A percentile compares a stretch with the other conserved stretches of the same genome.
Evolutionary conservation across 2,329 filamentous ascomycete species (phyloP).

Genomic region (Scedosporium minutisporum): DNA sequence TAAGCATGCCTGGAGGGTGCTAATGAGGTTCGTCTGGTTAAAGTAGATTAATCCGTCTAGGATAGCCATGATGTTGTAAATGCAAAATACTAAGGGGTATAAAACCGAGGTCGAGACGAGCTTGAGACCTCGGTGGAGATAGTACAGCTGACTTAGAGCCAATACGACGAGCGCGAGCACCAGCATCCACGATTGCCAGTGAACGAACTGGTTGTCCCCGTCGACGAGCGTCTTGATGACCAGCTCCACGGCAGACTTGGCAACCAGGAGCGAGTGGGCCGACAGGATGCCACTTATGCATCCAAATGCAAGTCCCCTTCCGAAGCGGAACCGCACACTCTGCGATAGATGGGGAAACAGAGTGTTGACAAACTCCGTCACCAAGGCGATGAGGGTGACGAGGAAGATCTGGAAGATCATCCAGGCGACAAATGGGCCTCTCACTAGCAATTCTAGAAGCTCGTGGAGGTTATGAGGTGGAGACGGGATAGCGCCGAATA

Average conservation of each 20-base stretch:
- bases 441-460: constrained; percentile 63
- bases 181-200: constrained; percentile 92
- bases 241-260: constrained; percentile 93
- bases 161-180: constrained; percentile 70
- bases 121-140: constrained; percentile 86
- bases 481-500: constrained; percentile 88
- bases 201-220: constrained; percentile 83
- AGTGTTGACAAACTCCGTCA: constrained; percentile 44
- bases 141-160: constrained; percentile 87
- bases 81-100: constrained; percentile 95
- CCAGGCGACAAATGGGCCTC: constrained; percentile 75
- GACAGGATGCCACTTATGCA: constrained; percentile 87
- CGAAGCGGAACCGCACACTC: constrained; percentile 60
- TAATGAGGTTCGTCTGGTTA: constrained; percentile 72
- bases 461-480: constrained; percentile 82
- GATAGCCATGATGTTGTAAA: constrained; percentile 98
- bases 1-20: constrained; percentile 63
- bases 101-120: constrained; percentile 90
- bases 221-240: constrained; percentile 79
- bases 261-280: constrained; percentile 83
- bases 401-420: constrained; percentile 71
- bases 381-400: constrained; percentile 57
- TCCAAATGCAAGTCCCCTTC: constrained; percentile 79
- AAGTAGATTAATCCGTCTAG: constrained; percentile 97
- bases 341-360: constrained; percentile 30